These are phyloP conservation scores for Aspergillus quadricinctus DNA, from an alignment of 2,329 filamentous ascomycete species.

Conservation along the genomic window DNA sequence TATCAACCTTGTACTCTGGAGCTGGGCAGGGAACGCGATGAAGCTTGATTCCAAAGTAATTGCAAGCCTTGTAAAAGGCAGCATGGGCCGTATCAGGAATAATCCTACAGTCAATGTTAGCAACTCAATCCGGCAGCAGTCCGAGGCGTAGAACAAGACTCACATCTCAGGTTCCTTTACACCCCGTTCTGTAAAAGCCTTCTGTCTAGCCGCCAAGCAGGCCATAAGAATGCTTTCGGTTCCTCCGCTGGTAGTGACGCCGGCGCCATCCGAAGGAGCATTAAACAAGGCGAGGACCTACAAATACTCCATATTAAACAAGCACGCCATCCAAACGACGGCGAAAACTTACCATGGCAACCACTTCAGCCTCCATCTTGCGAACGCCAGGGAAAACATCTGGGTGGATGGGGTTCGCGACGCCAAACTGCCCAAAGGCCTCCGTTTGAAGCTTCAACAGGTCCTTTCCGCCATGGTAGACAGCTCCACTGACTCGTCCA, in stretches of 20 bases:
- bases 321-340: neutral
- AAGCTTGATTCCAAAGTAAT: slow-evolving; percentile 96
- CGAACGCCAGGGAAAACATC: slow-evolving; percentile 96
- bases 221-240: slow-evolving; percentile 98
- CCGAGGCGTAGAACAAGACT: slow-evolving; percentile 24
- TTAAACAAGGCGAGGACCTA: slow-evolving; percentile 75
- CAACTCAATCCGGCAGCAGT: neutral
- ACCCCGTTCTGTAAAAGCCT: slow-evolving; percentile 77
- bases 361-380: slow-evolving; percentile 98
- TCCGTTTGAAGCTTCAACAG: slow-evolving; percentile 82
- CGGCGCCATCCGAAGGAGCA: slow-evolving; percentile 76
- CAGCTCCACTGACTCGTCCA: slow-evolving; percentile 86
- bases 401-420: slow-evolving; percentile 93
- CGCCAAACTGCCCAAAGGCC: slow-evolving; percentile 89
- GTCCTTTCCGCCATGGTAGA: slow-evolving; percentile 88
- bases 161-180: slow-evolving; percentile 94
- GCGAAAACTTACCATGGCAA: slow-evolving; percentile 72
- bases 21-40: slow-evolving; percentile 84
- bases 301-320: slow-evolving; percentile 8
- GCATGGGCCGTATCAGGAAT: slow-evolving; percentile 92
- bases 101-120: slow-evolving; percentile 57
- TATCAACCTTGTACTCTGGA: slow-evolving; percentile 77
- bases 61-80: slow-evolving; percentile 89
- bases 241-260: slow-evolving; percentile 86
- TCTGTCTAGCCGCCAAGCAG: slow-evolving; percentile 82